phyloP scores from a whole-genome alignment of 768 basidiomycete genomes.

The Fibroporia radiculosa region DNA sequence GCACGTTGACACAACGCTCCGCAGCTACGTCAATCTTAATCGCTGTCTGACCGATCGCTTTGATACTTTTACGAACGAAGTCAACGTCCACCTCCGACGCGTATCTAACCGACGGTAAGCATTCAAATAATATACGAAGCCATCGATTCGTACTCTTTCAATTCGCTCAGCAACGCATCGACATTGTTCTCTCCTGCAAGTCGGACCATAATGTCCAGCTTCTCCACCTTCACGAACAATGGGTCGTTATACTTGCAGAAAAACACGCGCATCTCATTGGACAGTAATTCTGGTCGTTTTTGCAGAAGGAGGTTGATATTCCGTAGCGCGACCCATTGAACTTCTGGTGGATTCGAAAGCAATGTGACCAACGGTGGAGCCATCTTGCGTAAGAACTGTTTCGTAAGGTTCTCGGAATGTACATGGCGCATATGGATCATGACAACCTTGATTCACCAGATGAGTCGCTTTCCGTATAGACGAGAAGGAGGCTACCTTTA shows the following conservation, averaged over 20 bases:
- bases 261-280: constrained; percentile 97
- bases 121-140: not conserved
- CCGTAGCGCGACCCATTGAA: constrained; percentile 96
- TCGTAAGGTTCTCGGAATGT: constrained; percentile 72
- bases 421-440: constrained; percentile 95
- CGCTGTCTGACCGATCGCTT: constrained; percentile 93
- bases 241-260: constrained; percentile 99
- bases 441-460: constrained; percentile 57
- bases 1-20: constrained; percentile 89
- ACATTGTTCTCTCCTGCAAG: constrained; percentile 88
- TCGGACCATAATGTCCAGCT: constrained; percentile 97
- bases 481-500: constrained; percentile 50
- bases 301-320: constrained; percentile 97
- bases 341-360: constrained; percentile 92
- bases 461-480: not conserved
- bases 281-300: constrained; percentile 82
- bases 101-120: constrained; percentile 47
- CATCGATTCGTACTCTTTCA: constrained; percentile 96
- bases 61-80: constrained; percentile 91
- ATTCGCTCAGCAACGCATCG: constrained; percentile 88
- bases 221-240: constrained; percentile 97
- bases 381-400: constrained; percentile 90
- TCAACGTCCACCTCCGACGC: constrained; percentile 98
- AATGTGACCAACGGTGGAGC: constrained; percentile 94
- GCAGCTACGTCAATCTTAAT: constrained; percentile 92